Conservation (phyloP, 164 flowering plant genomes). For the Tetrastigma voinierianum region DNA sequence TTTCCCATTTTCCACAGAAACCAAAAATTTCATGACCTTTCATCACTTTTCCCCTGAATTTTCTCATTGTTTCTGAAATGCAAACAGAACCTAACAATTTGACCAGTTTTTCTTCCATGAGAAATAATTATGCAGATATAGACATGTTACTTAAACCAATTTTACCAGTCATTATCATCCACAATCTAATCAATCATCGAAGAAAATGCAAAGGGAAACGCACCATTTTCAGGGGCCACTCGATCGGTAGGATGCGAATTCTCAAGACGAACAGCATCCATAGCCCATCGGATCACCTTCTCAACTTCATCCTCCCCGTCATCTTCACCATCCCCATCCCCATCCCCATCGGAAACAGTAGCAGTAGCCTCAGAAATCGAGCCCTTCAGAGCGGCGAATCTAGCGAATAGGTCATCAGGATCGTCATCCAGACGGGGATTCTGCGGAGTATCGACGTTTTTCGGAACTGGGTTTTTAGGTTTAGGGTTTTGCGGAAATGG, state of each 20-base stretch:
- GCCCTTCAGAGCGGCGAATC: slow-evolving; percentile 61
- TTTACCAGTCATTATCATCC: slow-evolving; percentile 1
- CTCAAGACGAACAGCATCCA: slow-evolving; percentile 81
- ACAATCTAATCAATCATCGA: background rate
- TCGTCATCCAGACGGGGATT: background rate
- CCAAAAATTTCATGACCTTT: too few relatives aligned
- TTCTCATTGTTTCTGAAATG: too few relatives aligned
- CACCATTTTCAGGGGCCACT: slow-evolving; percentile 17
- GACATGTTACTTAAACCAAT: too few relatives aligned
- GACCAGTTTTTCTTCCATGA: too few relatives aligned
- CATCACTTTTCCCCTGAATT: too few relatives aligned
- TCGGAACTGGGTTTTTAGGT: background rate
- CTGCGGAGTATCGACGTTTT: background rate
- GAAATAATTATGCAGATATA: too few relatives aligned
- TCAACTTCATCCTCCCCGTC: slow-evolving; percentile 61
- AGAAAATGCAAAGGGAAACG: too few relatives aligned
- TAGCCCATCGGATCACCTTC: slow-evolving; percentile 78
- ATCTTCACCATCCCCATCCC: slow-evolving; percentile 29
- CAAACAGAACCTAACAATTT: too few relatives aligned
- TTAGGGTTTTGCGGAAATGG: slow-evolving; percentile 1
- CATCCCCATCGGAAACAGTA: slow-evolving; percentile 14
- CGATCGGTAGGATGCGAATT: slow-evolving; percentile 51
- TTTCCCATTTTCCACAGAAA: too few relatives aligned
- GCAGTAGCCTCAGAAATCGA: slow-evolving; percentile 25
- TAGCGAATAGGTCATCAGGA: slow-evolving; percentile 46